phyloP scores from a whole-genome alignment of 164 flowering plant genomes.

The Malania oleifera region DNA sequence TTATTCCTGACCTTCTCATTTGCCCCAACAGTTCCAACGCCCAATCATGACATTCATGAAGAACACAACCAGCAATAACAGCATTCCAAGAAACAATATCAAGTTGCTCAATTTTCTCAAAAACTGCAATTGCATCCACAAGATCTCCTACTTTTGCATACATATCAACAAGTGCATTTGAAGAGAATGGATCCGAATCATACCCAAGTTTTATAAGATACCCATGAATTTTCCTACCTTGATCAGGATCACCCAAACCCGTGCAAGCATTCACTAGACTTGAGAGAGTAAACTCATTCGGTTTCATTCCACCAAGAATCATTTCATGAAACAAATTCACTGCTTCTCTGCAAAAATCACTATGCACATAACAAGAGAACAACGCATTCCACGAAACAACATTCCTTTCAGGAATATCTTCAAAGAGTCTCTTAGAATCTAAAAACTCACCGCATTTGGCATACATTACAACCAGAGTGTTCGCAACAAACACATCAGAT shows the following conservation, averaged over 20 bases:
- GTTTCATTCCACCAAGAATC: constrained; percentile 47
- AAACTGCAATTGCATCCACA: constrained; percentile 43
- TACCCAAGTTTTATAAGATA: constrained; percentile 56
- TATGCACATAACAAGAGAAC: constrained; percentile 57
- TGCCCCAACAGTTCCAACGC: constrained; percentile 43
- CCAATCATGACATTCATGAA: constrained; percentile 39
- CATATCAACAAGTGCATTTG: constrained; percentile 80
- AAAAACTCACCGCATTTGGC: constrained; percentile 56
- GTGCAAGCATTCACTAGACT: constrained; percentile 58
- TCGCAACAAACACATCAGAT: constrained; percentile 58
- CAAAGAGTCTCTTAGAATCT: constrained; percentile 58
- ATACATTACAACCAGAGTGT: constrained; percentile 71
- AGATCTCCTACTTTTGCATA: constrained; percentile 59
- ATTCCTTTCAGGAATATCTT: constrained; percentile 42
- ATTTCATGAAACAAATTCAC: constrained; percentile 54
- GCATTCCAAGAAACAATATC: constrained; percentile 87
- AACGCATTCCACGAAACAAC: constrained; percentile 79
- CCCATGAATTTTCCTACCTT: constrained; percentile 66
- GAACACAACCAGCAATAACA: constrained; percentile 70
- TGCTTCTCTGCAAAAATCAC: constrained; percentile 43
- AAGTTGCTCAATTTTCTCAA: constrained; percentile 37
- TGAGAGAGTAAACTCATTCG: constrained; percentile 68
- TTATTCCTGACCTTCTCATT: constrained; percentile 41
- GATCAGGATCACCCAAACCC: constrained; percentile 36
- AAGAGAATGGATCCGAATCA: constrained; percentile 52